A percentile compares a stretch with the other conserved stretches of the same genome.
Conservation (phyloP, 2,329 filamentous ascomycete species). For the Drechslerella dactyloides region DNA sequence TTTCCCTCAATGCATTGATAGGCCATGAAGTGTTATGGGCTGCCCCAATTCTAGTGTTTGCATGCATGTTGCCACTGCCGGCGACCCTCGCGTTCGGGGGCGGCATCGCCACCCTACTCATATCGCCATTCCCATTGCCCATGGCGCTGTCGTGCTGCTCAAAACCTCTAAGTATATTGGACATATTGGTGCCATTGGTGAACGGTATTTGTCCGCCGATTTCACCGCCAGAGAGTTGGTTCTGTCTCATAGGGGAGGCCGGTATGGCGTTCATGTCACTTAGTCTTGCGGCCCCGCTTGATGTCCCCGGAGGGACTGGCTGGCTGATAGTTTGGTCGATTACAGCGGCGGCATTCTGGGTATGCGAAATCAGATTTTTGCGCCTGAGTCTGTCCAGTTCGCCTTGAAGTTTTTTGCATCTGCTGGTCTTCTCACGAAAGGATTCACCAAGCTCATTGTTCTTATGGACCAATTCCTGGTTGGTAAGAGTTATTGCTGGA, state of each 20-base stretch:
- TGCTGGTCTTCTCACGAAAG: conserved; percentile 73
- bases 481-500: conserved; percentile 64
- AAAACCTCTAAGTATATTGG: conserved; percentile 9
- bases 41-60: conserved; percentile 16
- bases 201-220: conserved; percentile 3
- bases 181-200: conserved; percentile 20
- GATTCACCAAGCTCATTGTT: conserved; percentile 73
- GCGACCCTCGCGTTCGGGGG: no score
- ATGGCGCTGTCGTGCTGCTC: conserved; percentile 26
- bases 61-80: no score
- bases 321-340: conserved; percentile 56
- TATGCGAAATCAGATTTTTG: conserved; percentile 64
- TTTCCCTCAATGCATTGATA: conserved; percentile 9
- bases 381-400: conserved; percentile 68
- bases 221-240: conserved; percentile 5
- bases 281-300: conserved; percentile 13
- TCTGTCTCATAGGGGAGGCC: neutral
- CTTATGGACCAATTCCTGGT: conserved; percentile 70
- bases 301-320: conserved; percentile 12
- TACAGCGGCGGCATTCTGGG: conserved; percentile 65
- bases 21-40: conserved; percentile 1
- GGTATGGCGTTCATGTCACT: neutral
- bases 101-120: conserved; percentile 8
- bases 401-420: conserved; percentile 71
- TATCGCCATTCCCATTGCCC: conserved; percentile 34